These are phyloP conservation scores for Fistulifera solaris DNA, from an alignment of 108 stramenopile species.

Conservation along the genomic window DNA sequence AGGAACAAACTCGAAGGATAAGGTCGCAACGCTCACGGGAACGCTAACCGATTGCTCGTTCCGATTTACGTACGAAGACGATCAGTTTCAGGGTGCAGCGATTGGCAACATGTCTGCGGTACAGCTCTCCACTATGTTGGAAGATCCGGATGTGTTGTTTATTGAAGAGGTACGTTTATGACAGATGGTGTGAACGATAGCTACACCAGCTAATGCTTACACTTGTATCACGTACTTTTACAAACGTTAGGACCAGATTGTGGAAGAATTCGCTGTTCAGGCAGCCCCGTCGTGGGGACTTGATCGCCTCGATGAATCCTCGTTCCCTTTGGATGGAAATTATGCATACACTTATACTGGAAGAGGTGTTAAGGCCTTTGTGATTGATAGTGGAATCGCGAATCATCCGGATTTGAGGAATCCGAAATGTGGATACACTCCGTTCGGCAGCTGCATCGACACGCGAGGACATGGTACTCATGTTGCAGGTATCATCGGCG, in stretches of 20 bases:
- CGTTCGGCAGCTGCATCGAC: background rate
- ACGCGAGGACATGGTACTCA: constrained; percentile 6
- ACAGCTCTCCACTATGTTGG: too few species aligned
- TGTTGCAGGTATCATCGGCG: constrained; percentile 4
- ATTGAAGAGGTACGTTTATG: background rate
- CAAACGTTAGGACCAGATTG: background rate
- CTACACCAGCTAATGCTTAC: background rate
- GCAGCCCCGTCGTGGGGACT: background rate
- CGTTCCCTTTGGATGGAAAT: background rate
- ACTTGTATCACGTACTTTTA: background rate
- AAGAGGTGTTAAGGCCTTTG: background rate
- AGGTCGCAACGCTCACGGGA: too few species aligned
- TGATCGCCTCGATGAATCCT: background rate
- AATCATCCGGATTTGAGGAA: background rate
- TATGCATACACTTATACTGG: background rate
- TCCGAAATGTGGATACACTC: background rate
- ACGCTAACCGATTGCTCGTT: too few species aligned
- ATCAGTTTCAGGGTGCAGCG: too few species aligned
- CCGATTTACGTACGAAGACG: too few species aligned
- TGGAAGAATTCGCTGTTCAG: background rate
- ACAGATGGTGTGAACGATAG: background rate
- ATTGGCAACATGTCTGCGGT: too few species aligned
- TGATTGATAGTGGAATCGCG: background rate
- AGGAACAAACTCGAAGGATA: too few species aligned
- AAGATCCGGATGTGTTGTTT: background rate